These are phyloP conservation scores for Syncephalastrum racemosum DNA, from an alignment of 371 early-diverging fungal genomes.

Conservation along the genomic window DNA sequence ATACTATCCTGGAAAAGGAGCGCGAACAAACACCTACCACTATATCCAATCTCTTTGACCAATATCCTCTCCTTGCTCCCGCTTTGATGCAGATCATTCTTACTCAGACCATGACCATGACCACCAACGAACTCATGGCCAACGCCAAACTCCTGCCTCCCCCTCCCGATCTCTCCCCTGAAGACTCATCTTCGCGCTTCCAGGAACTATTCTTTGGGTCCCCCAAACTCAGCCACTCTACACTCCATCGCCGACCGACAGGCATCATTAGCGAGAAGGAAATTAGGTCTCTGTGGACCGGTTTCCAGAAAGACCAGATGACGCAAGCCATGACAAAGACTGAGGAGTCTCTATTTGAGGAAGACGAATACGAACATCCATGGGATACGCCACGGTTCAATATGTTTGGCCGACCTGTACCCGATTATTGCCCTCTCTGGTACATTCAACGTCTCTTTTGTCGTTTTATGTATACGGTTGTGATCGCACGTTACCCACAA, in stretches of 20 bases:
- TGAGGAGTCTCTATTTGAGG: background rate
- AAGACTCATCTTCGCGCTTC: too few species aligned
- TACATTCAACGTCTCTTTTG: constrained; percentile 37
- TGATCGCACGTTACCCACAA: constrained; percentile 32
- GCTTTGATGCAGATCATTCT: constrained; percentile 48
- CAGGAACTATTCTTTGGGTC: too few species aligned
- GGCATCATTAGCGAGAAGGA: too few species aligned
- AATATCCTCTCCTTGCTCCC: constrained; percentile 44
- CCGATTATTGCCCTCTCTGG: constrained; percentile 27
- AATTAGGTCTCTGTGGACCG: too few species aligned
- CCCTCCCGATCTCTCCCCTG: background rate
- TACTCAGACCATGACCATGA: constrained; percentile 47
- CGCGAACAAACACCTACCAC: background rate
- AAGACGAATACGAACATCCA: background rate
- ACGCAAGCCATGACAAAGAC: too few species aligned
- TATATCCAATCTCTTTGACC: constrained; percentile 18
- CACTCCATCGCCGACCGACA: too few species aligned
- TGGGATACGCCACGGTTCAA: background rate
- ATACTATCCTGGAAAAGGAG: constrained; percentile 27
- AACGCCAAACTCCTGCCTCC: constrained; percentile 25
- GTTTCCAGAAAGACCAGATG: too few species aligned
- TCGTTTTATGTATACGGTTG: constrained; percentile 29
- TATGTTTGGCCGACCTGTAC: constrained; percentile 2
- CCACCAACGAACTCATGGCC: constrained; percentile 29
- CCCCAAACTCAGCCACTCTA: too few species aligned